Evolutionary conservation across 192 early-diverging fungal genomes (phyloP), one percentile per base, ranked within the genome.

Genomic region (Mortierella alpina): DNA sequence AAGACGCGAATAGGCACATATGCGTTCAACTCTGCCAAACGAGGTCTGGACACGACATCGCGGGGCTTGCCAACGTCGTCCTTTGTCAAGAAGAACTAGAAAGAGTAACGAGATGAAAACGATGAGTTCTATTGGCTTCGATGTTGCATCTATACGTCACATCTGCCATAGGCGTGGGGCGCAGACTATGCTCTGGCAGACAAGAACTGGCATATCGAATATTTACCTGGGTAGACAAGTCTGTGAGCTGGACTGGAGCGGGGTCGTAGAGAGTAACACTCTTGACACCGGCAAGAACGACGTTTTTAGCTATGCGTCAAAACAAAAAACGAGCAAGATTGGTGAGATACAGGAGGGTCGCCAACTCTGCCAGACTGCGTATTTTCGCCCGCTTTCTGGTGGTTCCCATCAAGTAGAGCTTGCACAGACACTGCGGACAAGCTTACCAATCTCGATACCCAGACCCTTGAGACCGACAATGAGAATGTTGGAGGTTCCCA

Each of bases 281-380:
- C 87, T 99, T 99, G 65, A 99, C 98, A 61, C 98, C 98, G 47
- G 98, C 98, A 46, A 99, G 91, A 66, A 98, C 90, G 31, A 99
- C 91, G 82, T 99, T 99, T 83, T 99, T 99, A 76, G 98, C 94
- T 96, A 66, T 18, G 48, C 44, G 54, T 42, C 17, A 51, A 22
- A 45, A 4, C 56, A 49, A 46, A 8, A 3, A 62, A 20, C 10
- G 46, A 45, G 23, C 40, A 48, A 15, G 13, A 31, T 31, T 31
- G 31, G 31, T 31, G 31, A 31, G 31, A 31, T 31, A 31, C 3
- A 2, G 31, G 31, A 31, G 31, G 31, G 31, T 31, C 31, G 3
- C 31, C 3, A 31, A 31, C 31, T 31, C 31, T 31, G 31, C 31
- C 31, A 31, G 3, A 31, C 31, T 31, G 31, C 31, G 31, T 31